Base-by-base conservation (phyloP, 352 stramenopile genomes). In the Globisporangium acanthophoron region DNA sequence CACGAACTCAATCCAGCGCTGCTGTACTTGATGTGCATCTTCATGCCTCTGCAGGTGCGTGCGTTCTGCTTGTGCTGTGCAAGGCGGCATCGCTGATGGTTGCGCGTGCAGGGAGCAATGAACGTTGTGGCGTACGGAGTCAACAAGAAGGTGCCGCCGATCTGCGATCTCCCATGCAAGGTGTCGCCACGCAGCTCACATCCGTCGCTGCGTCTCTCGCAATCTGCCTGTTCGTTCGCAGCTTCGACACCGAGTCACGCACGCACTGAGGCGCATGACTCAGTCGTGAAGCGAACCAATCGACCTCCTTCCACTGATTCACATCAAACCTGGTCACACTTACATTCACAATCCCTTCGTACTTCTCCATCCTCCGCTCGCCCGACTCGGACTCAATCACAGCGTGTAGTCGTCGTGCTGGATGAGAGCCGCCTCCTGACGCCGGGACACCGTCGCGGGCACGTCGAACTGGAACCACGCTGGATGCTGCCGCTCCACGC, bases 1-100 rank as follows among this genome's bases (percentile, higher is more conserved):
- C 80, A 92, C 47, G 41, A 64, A n/a, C 67, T 90, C 13, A 73
- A 74, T 45, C 56, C 61, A 0, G 46, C 65, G 7, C 69, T 92
- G 54, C 62, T 92, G 6, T 87, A 87, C 54, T 66, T 87, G 31
- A 80, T 80, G 51, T 80, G 76, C 50, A 78, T 87, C 49, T 88
- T 88, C 59, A 77, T 64, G 1, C 82, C 80, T n/a, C 66, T 90
- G 3, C 82, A 92, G 70, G 81, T 88, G 62, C 11, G 43, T 20
- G 24, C 3, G n/a, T 9, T 31, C 12, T 51, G 20, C 5, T 8
- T 51, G 45, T 31, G 45, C 24, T 52, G 18, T 47, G 6, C 16
- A 21, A 47, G 43, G 11, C 9, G n/a, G 6, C 15, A 7, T 24
- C 41, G 41, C n/a, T 46, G 3, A 24, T 21, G 15, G 5, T 7